Conservation (phyloP, 352 stramenopile genomes). For the Pythium brachiatum region DNA sequence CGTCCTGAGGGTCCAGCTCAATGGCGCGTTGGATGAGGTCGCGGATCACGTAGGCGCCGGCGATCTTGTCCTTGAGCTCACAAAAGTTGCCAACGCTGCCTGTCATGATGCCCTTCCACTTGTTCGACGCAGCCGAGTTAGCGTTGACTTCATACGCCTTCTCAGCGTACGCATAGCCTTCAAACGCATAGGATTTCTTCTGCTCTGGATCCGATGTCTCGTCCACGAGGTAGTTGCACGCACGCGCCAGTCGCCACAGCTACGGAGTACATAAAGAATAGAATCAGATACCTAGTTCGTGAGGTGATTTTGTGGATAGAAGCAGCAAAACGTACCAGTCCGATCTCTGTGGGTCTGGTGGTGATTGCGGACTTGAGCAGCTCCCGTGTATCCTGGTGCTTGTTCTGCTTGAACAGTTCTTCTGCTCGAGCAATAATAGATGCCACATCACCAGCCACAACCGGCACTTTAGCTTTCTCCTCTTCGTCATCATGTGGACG, state of each 20-base stretch:
- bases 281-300: not conserved
- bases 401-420: constrained; percentile 45
- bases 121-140: constrained; percentile 55
- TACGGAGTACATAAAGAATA: constrained; percentile 12
- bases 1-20: constrained; percentile 61
- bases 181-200: constrained; percentile 54
- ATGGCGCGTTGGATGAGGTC: constrained; percentile 67
- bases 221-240: constrained; percentile 62
- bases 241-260: constrained; percentile 61
- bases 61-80: constrained; percentile 69
- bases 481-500: constrained; percentile 26
- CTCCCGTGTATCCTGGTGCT: constrained; percentile 38
- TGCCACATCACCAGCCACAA: constrained; percentile 23
- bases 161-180: constrained; percentile 51
- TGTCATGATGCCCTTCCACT: constrained; percentile 78
- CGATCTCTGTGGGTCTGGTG: constrained; percentile 39
- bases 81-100: constrained; percentile 59
- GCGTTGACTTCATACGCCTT: constrained; percentile 45
- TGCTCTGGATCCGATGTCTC: constrained; percentile 36
- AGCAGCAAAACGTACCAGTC: constrained; percentile 57
- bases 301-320: too few species aligned
- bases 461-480: constrained; percentile 32
- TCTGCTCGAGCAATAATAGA: constrained; percentile 40
- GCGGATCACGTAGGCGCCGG: constrained; percentile 63
- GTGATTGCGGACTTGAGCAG: constrained; percentile 42